Percentiles rank a stretch among this genome's conserved stretches.
phyloP scores from a whole-genome alignment of 495 filamentous ascomycete species.

The Melanomma pulvis-pyrius region DNA sequence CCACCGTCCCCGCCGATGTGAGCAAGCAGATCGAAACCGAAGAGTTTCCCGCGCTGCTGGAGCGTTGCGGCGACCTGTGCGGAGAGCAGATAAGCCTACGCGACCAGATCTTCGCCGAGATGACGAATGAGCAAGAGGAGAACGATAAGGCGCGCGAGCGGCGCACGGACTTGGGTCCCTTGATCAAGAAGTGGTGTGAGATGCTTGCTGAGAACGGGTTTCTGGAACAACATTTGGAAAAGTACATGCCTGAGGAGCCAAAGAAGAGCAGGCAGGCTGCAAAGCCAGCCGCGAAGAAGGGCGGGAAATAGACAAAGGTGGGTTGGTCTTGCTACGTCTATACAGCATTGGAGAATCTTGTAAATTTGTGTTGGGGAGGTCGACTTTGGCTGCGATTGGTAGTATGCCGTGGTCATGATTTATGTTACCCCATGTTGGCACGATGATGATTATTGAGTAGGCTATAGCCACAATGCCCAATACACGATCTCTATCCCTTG shows the following conservation, averaged over 20 bases:
- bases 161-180: constrained; percentile 41
- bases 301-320: not conserved
- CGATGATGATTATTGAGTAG: no score
- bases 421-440: no score
- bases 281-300: no score
- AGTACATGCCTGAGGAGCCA: constrained; percentile 1
- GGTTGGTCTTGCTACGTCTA: not conserved
- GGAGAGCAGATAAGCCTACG: constrained; percentile 25
- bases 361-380: no score
- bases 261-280: not conserved
- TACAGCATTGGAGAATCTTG: not conserved
- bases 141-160: constrained; percentile 39
- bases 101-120: constrained; percentile 23
- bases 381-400: no score
- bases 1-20: not conserved
- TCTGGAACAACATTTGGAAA: constrained; percentile 26
- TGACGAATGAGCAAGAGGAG: constrained; percentile 31
- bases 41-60: constrained; percentile 43
- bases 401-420: no score
- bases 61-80: constrained; percentile 22
- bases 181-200: constrained; percentile 38
- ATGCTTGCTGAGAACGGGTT: constrained; percentile 39
- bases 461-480: no score
- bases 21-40: constrained; percentile 13
- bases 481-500: no score